Base-by-base conservation (phyloP, 495 filamentous ascomycete genomes). In the Xylaria telfairii region DNA sequence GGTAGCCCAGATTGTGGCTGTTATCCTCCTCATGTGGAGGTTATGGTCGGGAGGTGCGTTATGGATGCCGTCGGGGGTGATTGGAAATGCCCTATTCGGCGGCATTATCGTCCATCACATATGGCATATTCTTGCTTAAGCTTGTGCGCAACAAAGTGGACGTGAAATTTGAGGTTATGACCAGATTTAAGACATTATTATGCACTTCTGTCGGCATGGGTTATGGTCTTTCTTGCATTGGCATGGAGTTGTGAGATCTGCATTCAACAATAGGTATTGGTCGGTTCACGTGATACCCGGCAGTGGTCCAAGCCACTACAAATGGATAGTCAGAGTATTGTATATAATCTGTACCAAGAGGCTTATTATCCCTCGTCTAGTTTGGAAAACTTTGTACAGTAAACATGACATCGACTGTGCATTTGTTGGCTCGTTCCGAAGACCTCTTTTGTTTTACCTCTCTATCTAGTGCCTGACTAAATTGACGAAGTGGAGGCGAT, bases 21-120 rank as follows among this genome's bases (percentile, higher is more conserved):
- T 69, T 57, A 68, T 78, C 41, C 34, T 75, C n/a, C 68, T 78
- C 26, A 61, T 73, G 34, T 75, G 76, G 73, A 69, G 30, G 30
- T 44, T 78, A n/a, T 78, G 76, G 76, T 77, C 75, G 53, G 64
- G 37, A 19, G 71, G 21, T 15, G 68, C 67, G n/a, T 46, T 60
- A 4, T 53, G 46, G n/a, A 67, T n/a, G 21, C 64, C 73, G 28
- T 77, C 67, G 19, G 65, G 59, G 21, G 72, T 47, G 26, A 74
- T 75, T 41, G 76, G 76, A 26, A 78, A 69, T 46, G 69, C 69
- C 8, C 70, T 77, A 28, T 75, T 77, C 56, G 71, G 73, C 24
- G 57, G 57, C 19, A 71, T 73, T 44, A 73, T 78, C 21, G 53
- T 73, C 70, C 76, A 78, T 65, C 76, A 78, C 28, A 54, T 75